A percentile compares a stretch with the other conserved stretches of the same genome.
Conservation (phyloP, 495 filamentous ascomycete species). For the Neurospora sp. region DNA sequence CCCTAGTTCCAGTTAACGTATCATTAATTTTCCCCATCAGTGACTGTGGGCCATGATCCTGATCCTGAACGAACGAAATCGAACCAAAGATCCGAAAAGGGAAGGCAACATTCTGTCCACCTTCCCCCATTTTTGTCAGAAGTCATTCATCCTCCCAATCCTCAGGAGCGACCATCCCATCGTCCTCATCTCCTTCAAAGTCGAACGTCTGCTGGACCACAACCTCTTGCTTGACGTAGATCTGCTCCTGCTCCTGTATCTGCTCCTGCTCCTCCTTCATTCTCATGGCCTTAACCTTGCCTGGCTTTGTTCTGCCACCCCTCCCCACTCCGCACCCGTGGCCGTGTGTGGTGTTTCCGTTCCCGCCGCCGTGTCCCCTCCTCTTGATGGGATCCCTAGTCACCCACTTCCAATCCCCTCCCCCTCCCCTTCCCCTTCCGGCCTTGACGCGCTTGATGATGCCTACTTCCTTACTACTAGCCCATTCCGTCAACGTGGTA, state of each 20-base stretch:
- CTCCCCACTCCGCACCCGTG: background rate
- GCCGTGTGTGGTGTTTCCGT: background rate
- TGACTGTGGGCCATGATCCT: background rate
- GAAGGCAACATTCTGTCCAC: background rate
- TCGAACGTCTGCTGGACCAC: background rate
- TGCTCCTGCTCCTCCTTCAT: background rate
- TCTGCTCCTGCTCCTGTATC: background rate
- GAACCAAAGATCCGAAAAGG: background rate
- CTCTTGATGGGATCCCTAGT: background rate
- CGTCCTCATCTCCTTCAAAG: background rate
- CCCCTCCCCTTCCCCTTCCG: background rate
- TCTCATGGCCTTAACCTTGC: background rate
- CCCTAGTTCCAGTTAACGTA: background rate
- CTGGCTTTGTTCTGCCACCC: background rate
- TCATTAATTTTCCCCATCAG: background rate
- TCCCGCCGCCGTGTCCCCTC: background rate
- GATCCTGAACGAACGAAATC: background rate
- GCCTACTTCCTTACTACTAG: slow-evolving; percentile 23
- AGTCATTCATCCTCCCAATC: background rate
- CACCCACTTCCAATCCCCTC: background rate
- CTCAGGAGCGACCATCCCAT: background rate
- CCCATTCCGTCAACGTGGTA: slow-evolving; percentile 35
- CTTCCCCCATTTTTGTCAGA: background rate
- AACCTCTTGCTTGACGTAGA: background rate
- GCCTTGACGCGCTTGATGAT: slow-evolving; percentile 21